Evolutionary conservation across 495 filamentous ascomycete species (phyloP).

Genomic region (Aspergillus hancockii): DNA sequence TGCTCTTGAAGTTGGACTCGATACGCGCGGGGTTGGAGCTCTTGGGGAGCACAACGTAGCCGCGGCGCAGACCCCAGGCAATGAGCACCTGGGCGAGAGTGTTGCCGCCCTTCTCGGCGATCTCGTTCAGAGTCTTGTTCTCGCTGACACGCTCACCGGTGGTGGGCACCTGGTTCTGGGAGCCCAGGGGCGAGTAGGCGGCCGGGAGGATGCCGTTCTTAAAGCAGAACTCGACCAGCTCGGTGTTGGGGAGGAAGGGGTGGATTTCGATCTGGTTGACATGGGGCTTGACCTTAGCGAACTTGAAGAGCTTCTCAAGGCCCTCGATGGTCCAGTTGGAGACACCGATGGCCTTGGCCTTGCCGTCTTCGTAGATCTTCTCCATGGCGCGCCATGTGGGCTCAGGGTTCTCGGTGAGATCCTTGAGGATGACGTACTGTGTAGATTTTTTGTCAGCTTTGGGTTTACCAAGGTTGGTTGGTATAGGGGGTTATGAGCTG

Average conservation of each 20-base stretch:
- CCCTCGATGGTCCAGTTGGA: constrained; percentile 78
- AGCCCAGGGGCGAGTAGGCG: constrained; percentile 78
- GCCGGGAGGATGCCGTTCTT: constrained; percentile 69
- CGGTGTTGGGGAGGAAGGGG: constrained; percentile 82
- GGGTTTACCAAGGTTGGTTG: too few relatives aligned
- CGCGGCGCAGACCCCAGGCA: constrained; percentile 69
- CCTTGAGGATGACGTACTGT: constrained; percentile 57
- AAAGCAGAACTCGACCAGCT: constrained; percentile 68
- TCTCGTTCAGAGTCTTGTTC: constrained; percentile 59
- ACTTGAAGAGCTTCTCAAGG: constrained; percentile 67
- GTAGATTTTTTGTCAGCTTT: constrained; percentile 35
- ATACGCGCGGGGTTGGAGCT: constrained; percentile 64
- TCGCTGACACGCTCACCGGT: constrained; percentile 63
- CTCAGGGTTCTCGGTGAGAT: constrained; percentile 66
- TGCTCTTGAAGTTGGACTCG: constrained; percentile 65
- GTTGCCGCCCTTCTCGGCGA: constrained; percentile 64
- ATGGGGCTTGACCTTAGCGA: constrained; percentile 64
- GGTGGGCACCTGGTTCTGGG: constrained; percentile 59
- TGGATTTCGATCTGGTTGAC: constrained; percentile 94
- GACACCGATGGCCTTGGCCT: constrained; percentile 79
- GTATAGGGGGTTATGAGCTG: too few relatives aligned
- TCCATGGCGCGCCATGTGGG: constrained; percentile 80
- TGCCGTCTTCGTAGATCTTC: constrained; percentile 67
- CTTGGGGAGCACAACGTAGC: constrained; percentile 73
- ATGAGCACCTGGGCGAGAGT: constrained; percentile 68